Evolutionary conservation across 352 stramenopile genomes (phyloP).

Genomic region (Plasmopara halstedii): DNA sequence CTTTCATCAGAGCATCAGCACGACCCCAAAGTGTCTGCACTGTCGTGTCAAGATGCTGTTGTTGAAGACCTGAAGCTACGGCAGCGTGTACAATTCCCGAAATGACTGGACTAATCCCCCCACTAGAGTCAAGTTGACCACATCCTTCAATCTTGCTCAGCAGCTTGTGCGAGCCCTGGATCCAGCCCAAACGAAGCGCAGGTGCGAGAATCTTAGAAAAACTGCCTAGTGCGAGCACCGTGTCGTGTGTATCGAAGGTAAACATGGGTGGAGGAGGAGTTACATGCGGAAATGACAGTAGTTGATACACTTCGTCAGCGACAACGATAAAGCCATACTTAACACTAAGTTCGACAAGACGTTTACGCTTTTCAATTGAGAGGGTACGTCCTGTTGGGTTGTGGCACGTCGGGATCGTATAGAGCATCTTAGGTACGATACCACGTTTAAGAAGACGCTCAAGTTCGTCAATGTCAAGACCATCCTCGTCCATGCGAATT

Average conservation of each 20-base stretch:
- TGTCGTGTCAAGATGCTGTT: slow-evolving; percentile 70
- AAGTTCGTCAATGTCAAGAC: slow-evolving; percentile 78
- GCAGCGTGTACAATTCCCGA: slow-evolving; percentile 79
- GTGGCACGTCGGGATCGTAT: slow-evolving; percentile 92
- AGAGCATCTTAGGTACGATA: slow-evolving; percentile 88
- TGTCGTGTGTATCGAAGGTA: slow-evolving; percentile 74
- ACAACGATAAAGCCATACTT: slow-evolving; percentile 89
- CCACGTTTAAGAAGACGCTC: slow-evolving; percentile 70
- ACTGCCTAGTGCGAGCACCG: slow-evolving; percentile 84
- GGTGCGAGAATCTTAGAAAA: slow-evolving; percentile 95
- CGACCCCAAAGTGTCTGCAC: slow-evolving; percentile 67
- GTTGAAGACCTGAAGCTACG: slow-evolving; percentile 59
- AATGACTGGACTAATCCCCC: slow-evolving; percentile 90
- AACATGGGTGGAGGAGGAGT: slow-evolving; percentile 79
- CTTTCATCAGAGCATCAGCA: slow-evolving; percentile 67
- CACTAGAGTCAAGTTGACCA: slow-evolving; percentile 88
- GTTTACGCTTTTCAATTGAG: slow-evolving; percentile 74
- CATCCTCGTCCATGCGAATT: slow-evolving; percentile 88
- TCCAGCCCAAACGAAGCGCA: slow-evolving; percentile 87
- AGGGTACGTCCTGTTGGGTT: slow-evolving; percentile 91
- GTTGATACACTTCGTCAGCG: slow-evolving; percentile 93
- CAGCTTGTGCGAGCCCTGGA: slow-evolving; percentile 64
- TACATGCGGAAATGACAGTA: slow-evolving; percentile 88
- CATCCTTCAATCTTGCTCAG: slow-evolving; percentile 68
- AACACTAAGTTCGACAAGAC: slow-evolving; percentile 82